Conservation (phyloP, 164 flowering plant genomes). For the Sedum album region DNA sequence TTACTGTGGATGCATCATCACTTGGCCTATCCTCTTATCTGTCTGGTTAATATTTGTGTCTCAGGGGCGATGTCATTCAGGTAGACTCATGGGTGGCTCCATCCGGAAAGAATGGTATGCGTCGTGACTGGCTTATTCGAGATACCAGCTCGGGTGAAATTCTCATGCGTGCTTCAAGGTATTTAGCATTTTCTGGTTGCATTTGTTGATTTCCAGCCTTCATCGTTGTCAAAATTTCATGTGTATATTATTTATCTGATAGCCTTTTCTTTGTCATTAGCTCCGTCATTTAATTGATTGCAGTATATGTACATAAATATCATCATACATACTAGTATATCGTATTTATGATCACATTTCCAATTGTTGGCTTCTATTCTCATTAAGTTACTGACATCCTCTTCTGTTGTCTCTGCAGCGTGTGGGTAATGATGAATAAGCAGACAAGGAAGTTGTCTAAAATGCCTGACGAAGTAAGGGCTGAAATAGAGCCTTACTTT, state of each 20-base stretch:
- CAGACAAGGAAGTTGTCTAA: conserved; percentile 64
- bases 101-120: conserved; percentile 94
- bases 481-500: conserved; percentile 61
- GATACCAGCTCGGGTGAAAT: conserved; percentile 69
- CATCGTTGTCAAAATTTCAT: too few relatives aligned
- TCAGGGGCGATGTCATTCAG: conserved; percentile 93
- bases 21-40: background rate
- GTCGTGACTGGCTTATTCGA: conserved; percentile 85
- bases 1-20: too few relatives aligned
- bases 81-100: conserved; percentile 83
- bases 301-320: too few relatives aligned
- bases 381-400: background rate
- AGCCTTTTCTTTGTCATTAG: too few relatives aligned
- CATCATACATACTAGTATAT: too few relatives aligned
- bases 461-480: conserved; percentile 71
- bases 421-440: conserved; percentile 89
- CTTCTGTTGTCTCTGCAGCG: conserved; percentile 31
- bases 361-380: background rate
- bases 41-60: conserved; percentile 8
- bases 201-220: background rate
- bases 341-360: background rate
- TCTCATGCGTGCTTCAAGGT: conserved; percentile 88
- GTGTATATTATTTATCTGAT: too few relatives aligned
- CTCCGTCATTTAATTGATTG: too few relatives aligned
- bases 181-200: background rate